Base-by-base conservation (phyloP, 306 rosid genomes). In the Abrus precatorius region DNA sequence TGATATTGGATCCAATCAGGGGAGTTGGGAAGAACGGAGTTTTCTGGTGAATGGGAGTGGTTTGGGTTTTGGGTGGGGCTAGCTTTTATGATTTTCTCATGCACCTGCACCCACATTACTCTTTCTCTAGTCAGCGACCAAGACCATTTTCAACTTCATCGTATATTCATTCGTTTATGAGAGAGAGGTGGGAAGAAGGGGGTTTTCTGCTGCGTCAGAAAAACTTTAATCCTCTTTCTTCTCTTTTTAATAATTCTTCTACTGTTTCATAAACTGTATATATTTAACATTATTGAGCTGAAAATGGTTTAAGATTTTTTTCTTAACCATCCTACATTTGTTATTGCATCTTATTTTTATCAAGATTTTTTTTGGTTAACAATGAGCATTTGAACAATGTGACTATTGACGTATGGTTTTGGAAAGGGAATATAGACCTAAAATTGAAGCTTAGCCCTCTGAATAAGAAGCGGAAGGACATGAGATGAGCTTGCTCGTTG, bases 401-500 rank as follows among this genome's bases (percentile, higher is more conserved):
- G 56, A 34, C 59, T 82, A 6, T 74, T 48, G 67, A 28, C 12
- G 45, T 28, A 79, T 48, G 78, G 20, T 72, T 14, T 53, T 65
- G 71, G 40, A 65, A 5, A 65, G 10, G 7, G 71, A 65, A 68
- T 49, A 80, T 43, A 73, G 63, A 69, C 45, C 43, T 69, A 69
- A 36, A 54, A 74, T 28, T 9, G 27, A 13, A 66, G 72, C 73
- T 28, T 11, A 10, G 9, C 7, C 70, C 12, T 8, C 72, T 12
- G 10, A 7, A 14, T 10, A 38, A 41, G 84, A 73, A 44, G 12
- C 60, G 71, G 78, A 77, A 4, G 72, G 61, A 81, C 65, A 65
- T 81, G 81, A 84, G 84, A 62, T 80, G 84, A 79, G 52, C 33
- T 72, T 82, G 79, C 36, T 80, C 30, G 30, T 20, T 20, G 49